Percentiles rank a stretch among this genome's conserved stretches.
phyloP scores from a whole-genome alignment of 306 rosid genomes.

The Sphenostylis stenocarpa region DNA sequence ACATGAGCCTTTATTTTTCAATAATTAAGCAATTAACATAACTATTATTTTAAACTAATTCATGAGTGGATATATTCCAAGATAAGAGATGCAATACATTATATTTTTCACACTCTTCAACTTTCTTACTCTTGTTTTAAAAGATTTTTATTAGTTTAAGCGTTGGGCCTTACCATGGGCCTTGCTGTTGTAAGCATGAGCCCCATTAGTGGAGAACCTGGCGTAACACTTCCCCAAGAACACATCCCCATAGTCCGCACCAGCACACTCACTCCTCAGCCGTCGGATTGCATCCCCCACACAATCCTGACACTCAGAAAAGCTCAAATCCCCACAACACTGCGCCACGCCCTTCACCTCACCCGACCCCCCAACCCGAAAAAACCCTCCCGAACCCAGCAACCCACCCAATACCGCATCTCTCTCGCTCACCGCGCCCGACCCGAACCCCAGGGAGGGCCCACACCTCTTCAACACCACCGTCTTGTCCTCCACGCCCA shows the following conservation, averaged over 20 bases:
- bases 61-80: too few species aligned
- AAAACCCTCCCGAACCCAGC: slow-evolving; percentile 53
- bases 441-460: slow-evolving; percentile 35
- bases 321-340: slow-evolving; percentile 71
- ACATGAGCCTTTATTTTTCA: not conserved
- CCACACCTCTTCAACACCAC: slow-evolving; percentile 82
- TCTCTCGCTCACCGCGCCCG: slow-evolving; percentile 51
- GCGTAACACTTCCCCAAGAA: slow-evolving; percentile 79
- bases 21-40: not conserved
- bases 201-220: slow-evolving; percentile 56
- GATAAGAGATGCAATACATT: too few species aligned
- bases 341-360: slow-evolving; percentile 66
- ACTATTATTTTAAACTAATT: too few species aligned
- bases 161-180: slow-evolving; percentile 52
- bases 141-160: not conserved
- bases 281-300: slow-evolving; percentile 60
- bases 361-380: slow-evolving; percentile 72
- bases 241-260: slow-evolving; percentile 65
- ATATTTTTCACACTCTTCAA: too few species aligned
- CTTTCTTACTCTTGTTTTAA: too few species aligned
- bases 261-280: slow-evolving; percentile 66
- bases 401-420: slow-evolving; percentile 62
- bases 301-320: slow-evolving; percentile 70
- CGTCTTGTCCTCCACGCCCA: slow-evolving; percentile 79
- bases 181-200: slow-evolving; percentile 43